Evolutionary conservation across 805 yeast species (phyloP).

Genomic region (Tetrapisispora iriomotensis): DNA sequence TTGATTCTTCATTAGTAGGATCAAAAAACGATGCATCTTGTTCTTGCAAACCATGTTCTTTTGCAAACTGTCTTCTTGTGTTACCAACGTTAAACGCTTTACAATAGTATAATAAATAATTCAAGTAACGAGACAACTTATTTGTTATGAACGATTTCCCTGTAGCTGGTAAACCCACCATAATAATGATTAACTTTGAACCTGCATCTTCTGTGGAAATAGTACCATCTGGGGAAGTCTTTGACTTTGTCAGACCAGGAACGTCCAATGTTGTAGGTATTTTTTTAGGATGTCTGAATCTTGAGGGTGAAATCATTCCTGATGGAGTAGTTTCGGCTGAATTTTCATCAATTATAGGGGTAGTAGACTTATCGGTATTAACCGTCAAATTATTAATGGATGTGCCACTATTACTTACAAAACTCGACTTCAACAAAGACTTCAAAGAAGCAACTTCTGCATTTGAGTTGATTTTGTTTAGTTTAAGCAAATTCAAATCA

Average conservation of each 20-base stretch:
- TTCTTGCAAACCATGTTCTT: conserved; percentile 21
- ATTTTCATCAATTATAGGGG: too few relatives aligned
- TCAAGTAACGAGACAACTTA: conserved; percentile 78
- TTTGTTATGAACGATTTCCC: conserved; percentile 92
- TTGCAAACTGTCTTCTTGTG: conserved; percentile 69
- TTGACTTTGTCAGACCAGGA: conserved; percentile 82
- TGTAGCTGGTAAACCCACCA: conserved; percentile 94
- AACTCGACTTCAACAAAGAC: neutral
- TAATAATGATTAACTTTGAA: conserved; percentile 78
- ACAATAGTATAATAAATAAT: conserved; percentile 89
- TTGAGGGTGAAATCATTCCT: conserved; percentile 13
- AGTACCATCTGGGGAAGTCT: conserved; percentile 66
- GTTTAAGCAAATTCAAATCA: conserved; percentile 6
- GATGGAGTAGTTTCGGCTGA: neutral
- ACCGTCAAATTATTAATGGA: too few relatives aligned
- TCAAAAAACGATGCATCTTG: conserved; percentile 82
- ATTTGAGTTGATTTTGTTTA: conserved; percentile 3
- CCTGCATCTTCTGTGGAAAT: conserved; percentile 61
- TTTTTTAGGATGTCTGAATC: conserved; percentile 32
- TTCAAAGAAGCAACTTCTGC: conserved; percentile 1
- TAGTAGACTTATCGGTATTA: too few relatives aligned
- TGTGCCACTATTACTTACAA: neutral
- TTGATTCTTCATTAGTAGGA: conserved; percentile 61
- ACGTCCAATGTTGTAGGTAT: conserved; percentile 81
- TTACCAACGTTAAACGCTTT: conserved; percentile 92